phyloP scores from a whole-genome alignment of 371 early-diverging fungal genomes.

The Furculomyces boomerangus region DNA sequence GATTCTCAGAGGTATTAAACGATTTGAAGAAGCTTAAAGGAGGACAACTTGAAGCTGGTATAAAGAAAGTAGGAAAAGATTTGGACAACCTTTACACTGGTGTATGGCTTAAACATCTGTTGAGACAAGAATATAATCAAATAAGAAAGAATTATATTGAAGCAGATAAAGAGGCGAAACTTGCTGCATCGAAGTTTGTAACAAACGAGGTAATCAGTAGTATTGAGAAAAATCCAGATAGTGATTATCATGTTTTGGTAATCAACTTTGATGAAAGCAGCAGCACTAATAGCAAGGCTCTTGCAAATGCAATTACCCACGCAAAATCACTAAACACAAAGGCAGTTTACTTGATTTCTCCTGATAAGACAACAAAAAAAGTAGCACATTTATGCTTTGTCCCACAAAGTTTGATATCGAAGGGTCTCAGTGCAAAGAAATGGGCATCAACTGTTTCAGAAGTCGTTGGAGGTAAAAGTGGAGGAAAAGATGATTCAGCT shows the following conservation, averaged over 20 bases:
- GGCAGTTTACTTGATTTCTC: constrained; percentile 56
- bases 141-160: constrained; percentile 73
- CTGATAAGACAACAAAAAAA: constrained; percentile 44
- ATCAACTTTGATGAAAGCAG: constrained; percentile 24
- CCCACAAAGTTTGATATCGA: constrained; percentile 35
- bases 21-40: constrained; percentile 42
- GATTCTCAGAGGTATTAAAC: constrained; percentile 40
- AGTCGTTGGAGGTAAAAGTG: constrained; percentile 76
- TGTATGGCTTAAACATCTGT: constrained; percentile 51
- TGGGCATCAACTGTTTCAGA: constrained; percentile 74
- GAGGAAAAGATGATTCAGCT: constrained; percentile 73
- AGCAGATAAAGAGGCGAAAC: constrained; percentile 75
- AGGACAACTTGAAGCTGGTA: constrained; percentile 46
- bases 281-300: constrained; percentile 26
- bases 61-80: constrained; percentile 65
- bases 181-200: constrained; percentile 57
- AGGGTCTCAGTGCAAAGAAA: constrained; percentile 69
- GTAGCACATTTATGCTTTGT: constrained; percentile 75
- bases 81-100: constrained; percentile 67
- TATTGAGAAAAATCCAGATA: constrained; percentile 54
- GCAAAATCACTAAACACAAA: constrained; percentile 54
- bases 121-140: constrained; percentile 44
- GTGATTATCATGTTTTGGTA: constrained; percentile 31
- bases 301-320: constrained; percentile 31
- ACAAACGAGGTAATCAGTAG: constrained; percentile 55